These are phyloP conservation scores for Candida neerlandica DNA, from an alignment of 1,139 yeast genomes.

Conservation along the genomic window DNA sequence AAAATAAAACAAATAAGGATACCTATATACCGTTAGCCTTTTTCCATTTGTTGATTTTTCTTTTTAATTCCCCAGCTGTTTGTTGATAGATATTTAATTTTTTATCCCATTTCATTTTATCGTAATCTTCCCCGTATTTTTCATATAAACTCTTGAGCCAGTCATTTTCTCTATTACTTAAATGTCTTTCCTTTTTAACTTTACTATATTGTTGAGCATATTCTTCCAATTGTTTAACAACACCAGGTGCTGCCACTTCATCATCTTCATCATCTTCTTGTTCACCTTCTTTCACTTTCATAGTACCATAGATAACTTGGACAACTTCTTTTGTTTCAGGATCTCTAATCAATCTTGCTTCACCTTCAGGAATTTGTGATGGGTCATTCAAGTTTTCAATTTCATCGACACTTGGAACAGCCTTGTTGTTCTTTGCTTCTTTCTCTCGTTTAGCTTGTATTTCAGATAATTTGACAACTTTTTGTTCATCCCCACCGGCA, in stretches of 20 bases:
- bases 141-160: slow-evolving; percentile 69
- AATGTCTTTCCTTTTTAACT: slow-evolving; percentile 53
- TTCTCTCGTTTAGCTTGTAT: slow-evolving; percentile 19
- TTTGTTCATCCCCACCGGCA: slow-evolving; percentile 69
- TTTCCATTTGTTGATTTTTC: slow-evolving; percentile 70
- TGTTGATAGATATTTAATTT: slow-evolving; percentile 83
- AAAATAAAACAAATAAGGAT: background rate
- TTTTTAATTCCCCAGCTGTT: slow-evolving; percentile 78
- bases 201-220: slow-evolving; percentile 56
- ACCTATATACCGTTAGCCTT: slow-evolving; percentile 32
- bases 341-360: slow-evolving; percentile 79
- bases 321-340: slow-evolving; percentile 67
- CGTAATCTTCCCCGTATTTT: slow-evolving; percentile 87
- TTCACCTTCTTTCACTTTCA: slow-evolving; percentile 31
- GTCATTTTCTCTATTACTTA: slow-evolving; percentile 71
- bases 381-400: slow-evolving; percentile 52
- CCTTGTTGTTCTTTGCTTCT: slow-evolving; percentile 27
- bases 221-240: slow-evolving; percentile 69
- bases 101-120: slow-evolving; percentile 89
- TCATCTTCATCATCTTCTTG: slow-evolving; percentile 12
- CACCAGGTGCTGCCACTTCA: slow-evolving; percentile 43
- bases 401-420: slow-evolving; percentile 36
- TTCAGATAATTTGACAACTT: slow-evolving; percentile 43
- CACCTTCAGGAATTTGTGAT: slow-evolving; percentile 69
- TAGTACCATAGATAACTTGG: slow-evolving; percentile 71